Conservation (phyloP, 2,329 filamentous ascomycete species). For the Arthrinium phaeospermum region DNA sequence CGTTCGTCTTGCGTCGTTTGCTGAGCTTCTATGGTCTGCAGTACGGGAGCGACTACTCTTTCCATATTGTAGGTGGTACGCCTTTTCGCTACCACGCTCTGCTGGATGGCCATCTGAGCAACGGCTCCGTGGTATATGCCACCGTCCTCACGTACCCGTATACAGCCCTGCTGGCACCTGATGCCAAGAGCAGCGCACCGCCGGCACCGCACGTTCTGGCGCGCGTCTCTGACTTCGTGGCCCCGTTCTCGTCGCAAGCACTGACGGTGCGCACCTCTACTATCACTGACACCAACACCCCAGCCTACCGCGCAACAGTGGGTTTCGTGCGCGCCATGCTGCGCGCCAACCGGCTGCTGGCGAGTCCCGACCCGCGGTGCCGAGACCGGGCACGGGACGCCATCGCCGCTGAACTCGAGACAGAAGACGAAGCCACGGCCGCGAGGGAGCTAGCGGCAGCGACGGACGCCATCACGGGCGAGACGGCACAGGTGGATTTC, state of each 20-base stretch:
- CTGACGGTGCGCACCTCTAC: slow-evolving; percentile 2
- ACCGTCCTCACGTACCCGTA: slow-evolving; percentile 1
- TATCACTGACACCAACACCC: not conserved
- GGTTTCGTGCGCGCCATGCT: slow-evolving; percentile 1
- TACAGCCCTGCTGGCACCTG: not conserved
- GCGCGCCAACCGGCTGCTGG: not conserved
- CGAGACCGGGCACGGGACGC: not conserved
- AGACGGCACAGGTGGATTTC: not conserved
- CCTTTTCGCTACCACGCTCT: slow-evolving; percentile 1
- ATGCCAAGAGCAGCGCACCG: not conserved
- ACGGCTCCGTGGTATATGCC: slow-evolving; percentile 8
- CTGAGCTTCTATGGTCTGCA: slow-evolving; percentile 13
- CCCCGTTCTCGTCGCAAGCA: slow-evolving; percentile 5
- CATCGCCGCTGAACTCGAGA: not conserved
- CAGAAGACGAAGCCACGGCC: not conserved
- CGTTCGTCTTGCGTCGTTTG: not conserved
- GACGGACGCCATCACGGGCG: not conserved
- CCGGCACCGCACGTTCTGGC: not conserved
- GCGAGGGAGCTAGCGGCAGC: not conserved
- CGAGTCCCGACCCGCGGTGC: not conserved
- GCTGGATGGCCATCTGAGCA: not conserved
- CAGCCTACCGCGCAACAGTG: not conserved
- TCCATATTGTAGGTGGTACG: slow-evolving; percentile 5
- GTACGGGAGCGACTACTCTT: slow-evolving; percentile 5
- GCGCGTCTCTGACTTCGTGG: slow-evolving; percentile 4